These are phyloP conservation scores for Fonsecaea pedrosoi DNA, from an alignment of 2,329 filamentous ascomycete genomes.

Conservation along the genomic window DNA sequence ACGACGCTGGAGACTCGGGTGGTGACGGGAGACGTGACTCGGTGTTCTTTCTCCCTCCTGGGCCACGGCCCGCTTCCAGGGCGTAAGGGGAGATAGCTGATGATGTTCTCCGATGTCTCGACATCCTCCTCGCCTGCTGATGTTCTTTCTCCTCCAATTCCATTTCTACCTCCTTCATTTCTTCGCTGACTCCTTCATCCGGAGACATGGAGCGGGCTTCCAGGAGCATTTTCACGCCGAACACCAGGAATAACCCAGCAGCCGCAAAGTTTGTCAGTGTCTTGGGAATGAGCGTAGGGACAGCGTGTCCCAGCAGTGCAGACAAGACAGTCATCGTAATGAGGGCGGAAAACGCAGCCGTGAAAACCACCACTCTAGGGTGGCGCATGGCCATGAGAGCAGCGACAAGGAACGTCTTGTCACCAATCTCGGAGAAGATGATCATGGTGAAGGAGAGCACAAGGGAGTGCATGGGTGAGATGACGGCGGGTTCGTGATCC, in stretches of 20 bases:
- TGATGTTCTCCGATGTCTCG: conserved; percentile 47
- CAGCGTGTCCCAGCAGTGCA: conserved; percentile 87
- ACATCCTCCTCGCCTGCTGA: conserved; percentile 67
- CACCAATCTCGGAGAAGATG: conserved; percentile 91
- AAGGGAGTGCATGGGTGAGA: conserved; percentile 85
- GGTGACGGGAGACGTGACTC: conserved; percentile 80
- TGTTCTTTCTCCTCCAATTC: conserved; percentile 94
- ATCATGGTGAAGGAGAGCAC: conserved; percentile 96
- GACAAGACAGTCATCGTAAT: conserved; percentile 95
- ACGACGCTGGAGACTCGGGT: conserved; percentile 76
- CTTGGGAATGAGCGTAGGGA: conserved; percentile 88
- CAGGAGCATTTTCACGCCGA: conserved; percentile 80
- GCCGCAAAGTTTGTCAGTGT: conserved; percentile 89
- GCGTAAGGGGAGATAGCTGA: conserved; percentile 76
- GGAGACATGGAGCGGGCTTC: conserved; percentile 90
- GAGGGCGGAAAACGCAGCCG: conserved; percentile 88
- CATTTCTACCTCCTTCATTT: conserved; percentile 96
- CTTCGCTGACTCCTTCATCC: conserved; percentile 89
- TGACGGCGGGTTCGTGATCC: conserved; percentile 56
- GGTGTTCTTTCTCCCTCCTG: conserved; percentile 68
- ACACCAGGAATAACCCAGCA: conserved; percentile 83
- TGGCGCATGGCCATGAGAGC: conserved; percentile 99
- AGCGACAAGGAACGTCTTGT: conserved; percentile 98
- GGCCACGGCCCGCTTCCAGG: conserved; percentile 78
- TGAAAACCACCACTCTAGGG: conserved; percentile 89